Conservation (phyloP, 768 basidiomycete species). For the Mycena vulgaris region DNA sequence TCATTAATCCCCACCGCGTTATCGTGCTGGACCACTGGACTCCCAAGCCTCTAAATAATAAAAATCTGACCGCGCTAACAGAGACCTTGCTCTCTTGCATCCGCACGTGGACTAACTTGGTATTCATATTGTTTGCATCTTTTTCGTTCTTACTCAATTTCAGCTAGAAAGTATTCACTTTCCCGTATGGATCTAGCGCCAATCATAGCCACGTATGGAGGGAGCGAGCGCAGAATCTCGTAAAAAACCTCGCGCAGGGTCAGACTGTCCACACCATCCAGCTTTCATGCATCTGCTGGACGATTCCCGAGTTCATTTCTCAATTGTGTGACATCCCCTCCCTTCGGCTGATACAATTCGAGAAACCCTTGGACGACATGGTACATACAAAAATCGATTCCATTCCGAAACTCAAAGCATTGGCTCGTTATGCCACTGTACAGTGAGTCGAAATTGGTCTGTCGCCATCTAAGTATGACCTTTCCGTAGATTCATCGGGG, state of each 20-base stretch:
- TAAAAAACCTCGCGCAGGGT: background rate
- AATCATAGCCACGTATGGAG: background rate
- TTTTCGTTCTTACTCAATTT: background rate
- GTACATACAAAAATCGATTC: background rate
- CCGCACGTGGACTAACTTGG: background rate
- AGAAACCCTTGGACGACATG: background rate
- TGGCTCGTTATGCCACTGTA: background rate
- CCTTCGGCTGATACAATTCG: background rate
- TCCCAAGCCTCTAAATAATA: background rate
- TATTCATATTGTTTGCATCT: background rate
- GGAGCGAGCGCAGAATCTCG: background rate
- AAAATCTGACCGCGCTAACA: background rate
- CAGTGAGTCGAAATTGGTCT: background rate
- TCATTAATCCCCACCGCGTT: too few relatives aligned
- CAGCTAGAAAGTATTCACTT: background rate
- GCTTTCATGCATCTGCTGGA: background rate
- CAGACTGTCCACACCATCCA: background rate
- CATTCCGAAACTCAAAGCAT: background rate
- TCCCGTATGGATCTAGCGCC: background rate
- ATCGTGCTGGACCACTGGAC: too few relatives aligned
- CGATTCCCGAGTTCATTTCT: background rate
- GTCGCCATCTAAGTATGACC: background rate
- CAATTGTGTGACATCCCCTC: background rate
- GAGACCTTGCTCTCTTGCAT: background rate
- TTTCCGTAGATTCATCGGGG: background rate